Evolutionary conservation across 257 asterid genomes (phyloP), one percentile per base, ranked within the genome.

Genomic region (Solanum paucissectum): DNA sequence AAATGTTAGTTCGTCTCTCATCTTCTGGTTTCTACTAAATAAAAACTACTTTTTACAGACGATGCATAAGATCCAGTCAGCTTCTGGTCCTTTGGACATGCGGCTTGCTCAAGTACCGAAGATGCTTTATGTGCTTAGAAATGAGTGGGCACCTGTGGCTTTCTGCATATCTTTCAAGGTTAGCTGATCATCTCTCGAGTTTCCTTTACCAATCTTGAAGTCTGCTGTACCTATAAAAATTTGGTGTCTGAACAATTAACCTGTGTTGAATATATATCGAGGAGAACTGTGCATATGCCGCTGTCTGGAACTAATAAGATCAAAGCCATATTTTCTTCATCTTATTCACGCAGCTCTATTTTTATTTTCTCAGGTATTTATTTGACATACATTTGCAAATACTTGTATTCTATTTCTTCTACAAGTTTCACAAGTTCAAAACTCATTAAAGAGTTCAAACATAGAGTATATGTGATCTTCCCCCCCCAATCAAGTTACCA

Each of bases 131-230:
- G 94, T 94, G 89, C 93, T 96, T 83, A 90, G 99, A 90, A 95
- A 86, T 88, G 97, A 94, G 40, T 97, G 99, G 99, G 98, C 98
- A 13, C 99, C 99, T 13, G 84, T 11, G 73, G 95, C 99, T 88
- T 97, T 96, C 87, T 97, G 99, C 91, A 94, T 96, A 89, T 97
- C 99, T 21, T 97, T 97, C 74, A 97, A 97, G 98, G 99, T 95
- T 40, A 88, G 84, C 16, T 83, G 71, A 36, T 38, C 27, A 84
- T 18, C 11, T 27, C 13, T 29, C 29, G 49, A 46, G 77, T 13
- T 37, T 7, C 12, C 44, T 79, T 58, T 79, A 34, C 12, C 46
- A 55, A 76, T 14, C 85, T 32, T 77, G 40, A 37, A 23, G 49
- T 87, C 32, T 32, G 23, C 49, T 32, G 3, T 23, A 23, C 52